phyloP scores from a whole-genome alignment of 805 yeast genomes.

The Blastobotrys chiropterorum region DNA sequence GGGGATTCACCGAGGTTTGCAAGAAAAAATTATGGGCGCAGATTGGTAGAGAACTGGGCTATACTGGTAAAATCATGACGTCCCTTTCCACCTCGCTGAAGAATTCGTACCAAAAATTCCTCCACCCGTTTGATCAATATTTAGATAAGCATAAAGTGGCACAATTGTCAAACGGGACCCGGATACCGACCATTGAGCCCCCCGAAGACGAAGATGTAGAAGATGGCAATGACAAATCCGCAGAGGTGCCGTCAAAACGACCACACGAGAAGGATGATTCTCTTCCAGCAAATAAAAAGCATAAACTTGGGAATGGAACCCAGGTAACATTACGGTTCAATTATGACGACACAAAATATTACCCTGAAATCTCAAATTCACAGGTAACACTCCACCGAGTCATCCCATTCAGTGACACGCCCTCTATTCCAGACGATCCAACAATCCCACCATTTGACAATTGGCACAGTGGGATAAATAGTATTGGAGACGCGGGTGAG shows the following conservation, averaged over 20 bases:
- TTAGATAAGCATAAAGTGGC: constrained; percentile 12
- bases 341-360: not conserved
- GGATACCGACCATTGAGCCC: constrained; percentile 1
- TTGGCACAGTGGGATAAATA: constrained; percentile 43
- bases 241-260: too few species aligned
- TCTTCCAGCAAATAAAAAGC: constrained; percentile 12
- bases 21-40: constrained; percentile 72
- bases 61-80: constrained; percentile 63
- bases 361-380: not conserved
- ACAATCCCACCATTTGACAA: constrained; percentile 21
- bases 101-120: constrained; percentile 46
- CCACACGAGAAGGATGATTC: constrained; percentile 8
- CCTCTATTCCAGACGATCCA: constrained; percentile 14
- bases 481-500: too few species aligned
- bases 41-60: constrained; percentile 74
- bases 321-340: too few species aligned
- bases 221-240: constrained; percentile 1
- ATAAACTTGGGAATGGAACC: constrained; percentile 7
- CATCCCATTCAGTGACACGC: constrained; percentile 6
- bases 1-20: constrained; percentile 63
- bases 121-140: constrained; percentile 25
- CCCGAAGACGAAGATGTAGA: constrained; percentile 1
- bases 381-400: not conserved
- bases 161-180: constrained; percentile 8
- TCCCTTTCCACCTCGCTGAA: constrained; percentile 63